Percentiles rank a stretch among this genome's conserved stretches.
These are phyloP conservation scores for Ganoderma lingzhi DNA, from an alignment of 1,284 basidiomycete species.

Conservation along the genomic window DNA sequence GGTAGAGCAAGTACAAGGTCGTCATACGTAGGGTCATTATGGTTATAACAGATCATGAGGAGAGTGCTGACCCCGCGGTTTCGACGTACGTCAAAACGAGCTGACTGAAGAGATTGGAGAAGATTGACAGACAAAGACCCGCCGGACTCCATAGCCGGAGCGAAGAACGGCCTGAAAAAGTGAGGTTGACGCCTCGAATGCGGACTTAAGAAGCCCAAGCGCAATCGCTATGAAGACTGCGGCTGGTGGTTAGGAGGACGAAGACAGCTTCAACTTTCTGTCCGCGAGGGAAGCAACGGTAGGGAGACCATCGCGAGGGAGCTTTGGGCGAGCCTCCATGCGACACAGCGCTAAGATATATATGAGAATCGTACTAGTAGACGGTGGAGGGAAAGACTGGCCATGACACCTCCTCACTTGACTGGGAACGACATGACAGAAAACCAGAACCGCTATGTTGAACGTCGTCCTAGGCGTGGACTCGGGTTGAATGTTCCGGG, in stretches of 20 bases:
- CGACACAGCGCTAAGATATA: not conserved
- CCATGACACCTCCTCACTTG: not conserved
- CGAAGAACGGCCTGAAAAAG: conserved; percentile 2
- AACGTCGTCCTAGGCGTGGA: not conserved
- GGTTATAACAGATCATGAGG: no score
- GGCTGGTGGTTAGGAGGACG: conserved; percentile 5
- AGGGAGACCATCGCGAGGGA: conserved; percentile 18
- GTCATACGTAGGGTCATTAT: no score
- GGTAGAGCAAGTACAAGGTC: no score
- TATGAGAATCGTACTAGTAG: not conserved
- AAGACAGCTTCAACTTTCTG: not conserved
- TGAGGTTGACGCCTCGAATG: no score
- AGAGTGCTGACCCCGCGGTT: not conserved
- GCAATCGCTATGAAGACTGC: conserved; percentile 11
- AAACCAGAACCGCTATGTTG: not conserved
- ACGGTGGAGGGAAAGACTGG: not conserved
- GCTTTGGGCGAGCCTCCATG: conserved; percentile 1
- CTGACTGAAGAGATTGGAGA: not conserved
- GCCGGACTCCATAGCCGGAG: not conserved
- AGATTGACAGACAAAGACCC: not conserved
- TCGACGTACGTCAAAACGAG: not conserved
- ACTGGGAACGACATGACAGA: not conserved
- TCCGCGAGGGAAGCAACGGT: conserved; percentile 10
- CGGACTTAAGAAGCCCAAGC: not conserved
- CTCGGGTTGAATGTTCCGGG: not conserved